Conservation (phyloP, 768 basidiomycete species). For the Aureoboletus auriporus region DNA sequence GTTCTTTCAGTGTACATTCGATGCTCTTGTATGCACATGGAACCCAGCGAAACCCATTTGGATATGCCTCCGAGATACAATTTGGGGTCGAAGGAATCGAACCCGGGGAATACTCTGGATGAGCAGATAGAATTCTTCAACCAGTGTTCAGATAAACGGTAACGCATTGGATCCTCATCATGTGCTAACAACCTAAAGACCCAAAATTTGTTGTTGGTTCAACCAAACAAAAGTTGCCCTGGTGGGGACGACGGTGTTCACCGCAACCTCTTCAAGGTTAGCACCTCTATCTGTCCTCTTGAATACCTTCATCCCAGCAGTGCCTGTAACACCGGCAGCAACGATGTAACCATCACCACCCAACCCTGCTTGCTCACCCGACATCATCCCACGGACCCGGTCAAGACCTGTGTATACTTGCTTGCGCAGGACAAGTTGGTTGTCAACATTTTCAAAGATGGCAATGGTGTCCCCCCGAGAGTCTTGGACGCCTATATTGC, state of each 20-base stretch:
- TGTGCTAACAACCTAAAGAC: neutral
- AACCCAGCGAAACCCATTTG: too few species aligned
- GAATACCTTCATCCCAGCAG: slow-evolving; percentile 54
- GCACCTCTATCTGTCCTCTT: slow-evolving; percentile 51
- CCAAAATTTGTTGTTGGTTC: neutral
- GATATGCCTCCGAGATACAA: too few species aligned
- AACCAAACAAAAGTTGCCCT: slow-evolving; percentile 49
- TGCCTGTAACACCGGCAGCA: slow-evolving; percentile 50
- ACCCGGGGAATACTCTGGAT: too few species aligned
- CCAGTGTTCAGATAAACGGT: too few species aligned
- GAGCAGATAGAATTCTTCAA: too few species aligned
- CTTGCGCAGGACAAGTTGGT: slow-evolving; percentile 37
- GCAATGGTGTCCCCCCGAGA: slow-evolving; percentile 61
- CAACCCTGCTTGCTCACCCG: slow-evolving; percentile 39
- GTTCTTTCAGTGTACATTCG: too few species aligned
- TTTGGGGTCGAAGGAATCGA: too few species aligned
- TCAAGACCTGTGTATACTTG: slow-evolving; percentile 62
- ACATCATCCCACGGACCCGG: slow-evolving; percentile 64
- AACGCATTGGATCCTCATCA: too few species aligned
- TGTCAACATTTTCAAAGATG: slow-evolving; percentile 47
- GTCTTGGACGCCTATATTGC: slow-evolving; percentile 51
- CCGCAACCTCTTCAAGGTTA: slow-evolving; percentile 47
- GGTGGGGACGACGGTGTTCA: slow-evolving; percentile 49
- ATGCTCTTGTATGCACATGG: too few species aligned
- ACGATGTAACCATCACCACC: slow-evolving; percentile 51